Conservation (phyloP, 176 grass and related monocot genomes). For the Puya raimondii region DNA sequence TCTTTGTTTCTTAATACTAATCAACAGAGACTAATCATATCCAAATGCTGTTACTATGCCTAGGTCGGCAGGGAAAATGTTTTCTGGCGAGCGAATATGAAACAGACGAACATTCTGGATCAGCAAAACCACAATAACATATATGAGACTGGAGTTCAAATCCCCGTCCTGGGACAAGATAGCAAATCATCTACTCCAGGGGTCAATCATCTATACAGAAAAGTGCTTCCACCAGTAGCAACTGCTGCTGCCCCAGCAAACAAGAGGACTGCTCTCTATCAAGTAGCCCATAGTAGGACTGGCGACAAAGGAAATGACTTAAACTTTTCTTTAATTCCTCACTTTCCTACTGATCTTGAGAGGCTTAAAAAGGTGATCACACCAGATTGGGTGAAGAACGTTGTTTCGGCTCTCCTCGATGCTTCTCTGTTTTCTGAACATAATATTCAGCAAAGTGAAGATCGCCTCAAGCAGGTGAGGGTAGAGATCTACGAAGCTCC, state of each 20-base stretch:
- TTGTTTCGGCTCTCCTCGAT: conserved; percentile 51
- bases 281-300: conserved; percentile 61
- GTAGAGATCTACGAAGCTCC: conserved; percentile 77
- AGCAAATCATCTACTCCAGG: too few relatives aligned
- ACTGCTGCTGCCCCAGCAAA: conserved; percentile 27
- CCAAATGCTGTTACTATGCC: conserved; percentile 3
- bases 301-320: conserved; percentile 90
- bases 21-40: too few relatives aligned
- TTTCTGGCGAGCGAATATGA: conserved; percentile 46
- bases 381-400: conserved; percentile 56
- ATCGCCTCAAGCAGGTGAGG: conserved; percentile 30
- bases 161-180: neutral
- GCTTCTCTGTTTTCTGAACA: conserved; percentile 27
- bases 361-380: conserved; percentile 52
- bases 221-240: neutral
- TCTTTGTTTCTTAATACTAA: too few relatives aligned
- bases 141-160: conserved; percentile 7
- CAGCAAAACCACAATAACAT: conserved; percentile 4
- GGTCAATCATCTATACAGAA: too few relatives aligned
- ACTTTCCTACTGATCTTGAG: conserved; percentile 45
- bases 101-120: conserved; percentile 33
- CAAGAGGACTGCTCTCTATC: conserved; percentile 58
- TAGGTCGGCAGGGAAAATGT: conserved; percentile 60
- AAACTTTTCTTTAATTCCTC: conserved; percentile 81
- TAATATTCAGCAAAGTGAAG: conserved; percentile 12